phyloP scores from a whole-genome alignment of 2,329 filamentous ascomycete species.

The Xylariaceae sp. region DNA sequence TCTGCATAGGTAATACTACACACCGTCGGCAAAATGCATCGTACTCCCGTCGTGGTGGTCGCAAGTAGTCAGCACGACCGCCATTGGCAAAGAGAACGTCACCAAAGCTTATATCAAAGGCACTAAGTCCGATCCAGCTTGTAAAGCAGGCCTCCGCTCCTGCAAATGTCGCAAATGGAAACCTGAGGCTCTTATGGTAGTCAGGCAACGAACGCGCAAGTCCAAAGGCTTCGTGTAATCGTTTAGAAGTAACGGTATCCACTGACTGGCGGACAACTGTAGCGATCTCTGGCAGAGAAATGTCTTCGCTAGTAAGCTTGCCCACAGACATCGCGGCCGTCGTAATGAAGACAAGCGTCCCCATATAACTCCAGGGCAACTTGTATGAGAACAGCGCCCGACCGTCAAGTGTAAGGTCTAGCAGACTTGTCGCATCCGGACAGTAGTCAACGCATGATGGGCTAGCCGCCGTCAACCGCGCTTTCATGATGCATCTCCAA shows the following conservation, averaged over 20 bases:
- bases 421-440: slow-evolving; percentile 2
- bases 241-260: slow-evolving; percentile 6
- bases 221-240: slow-evolving; percentile 9
- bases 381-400: neutral
- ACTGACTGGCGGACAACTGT: slow-evolving; percentile 1
- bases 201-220: slow-evolving; percentile 7
- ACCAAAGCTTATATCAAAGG: slow-evolving; percentile 9
- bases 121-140: slow-evolving; percentile 11
- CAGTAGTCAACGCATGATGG: neutral
- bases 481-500: slow-evolving; percentile 11
- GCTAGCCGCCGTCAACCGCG: neutral
- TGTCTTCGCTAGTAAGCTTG: slow-evolving; percentile 4
- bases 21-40: slow-evolving; percentile 8
- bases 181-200: slow-evolving; percentile 3
- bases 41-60: slow-evolving; percentile 6
- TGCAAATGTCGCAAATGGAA: slow-evolving; percentile 6
- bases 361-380: slow-evolving; percentile 7
- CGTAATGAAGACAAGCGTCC: slow-evolving; percentile 8
- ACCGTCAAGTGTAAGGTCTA: slow-evolving; percentile 11
- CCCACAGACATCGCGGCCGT: slow-evolving; percentile 5
- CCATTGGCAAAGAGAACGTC: slow-evolving; percentile 9
- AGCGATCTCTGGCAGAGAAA: slow-evolving; percentile 4
- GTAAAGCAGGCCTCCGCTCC: slow-evolving; percentile 12
- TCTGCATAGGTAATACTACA: slow-evolving; percentile 13
- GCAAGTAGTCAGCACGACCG: slow-evolving; percentile 3